A percentile compares a stretch with the other conserved stretches of the same genome.
Conservation (phyloP, 176 grass and related monocot species). For the Oryza nivara region DNA sequence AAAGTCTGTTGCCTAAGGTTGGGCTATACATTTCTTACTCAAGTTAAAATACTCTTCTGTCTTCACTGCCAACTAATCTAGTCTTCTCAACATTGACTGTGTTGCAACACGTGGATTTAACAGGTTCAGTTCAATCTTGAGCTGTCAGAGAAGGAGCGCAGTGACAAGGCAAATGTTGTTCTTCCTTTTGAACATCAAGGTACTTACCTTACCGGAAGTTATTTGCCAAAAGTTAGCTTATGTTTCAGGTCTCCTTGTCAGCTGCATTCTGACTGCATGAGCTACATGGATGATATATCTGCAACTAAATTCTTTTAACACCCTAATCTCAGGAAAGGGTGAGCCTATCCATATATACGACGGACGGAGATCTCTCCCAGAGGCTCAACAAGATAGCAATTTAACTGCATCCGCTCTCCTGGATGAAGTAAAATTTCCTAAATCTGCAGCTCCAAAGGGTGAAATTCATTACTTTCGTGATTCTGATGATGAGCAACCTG, state of each 20-base stretch:
- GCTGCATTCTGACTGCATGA: slow-evolving; percentile 18
- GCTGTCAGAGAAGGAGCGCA: slow-evolving; percentile 81
- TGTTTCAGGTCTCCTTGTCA: background rate
- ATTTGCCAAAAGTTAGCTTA: too few species aligned
- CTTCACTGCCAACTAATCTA: background rate
- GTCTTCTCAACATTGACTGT: background rate
- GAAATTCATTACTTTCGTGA: slow-evolving; percentile 95
- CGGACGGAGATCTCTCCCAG: slow-evolving; percentile 65
- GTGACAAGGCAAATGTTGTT: slow-evolving; percentile 83
- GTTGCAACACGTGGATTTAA: slow-evolving; percentile 40
- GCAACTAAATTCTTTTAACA: slow-evolving; percentile 11
- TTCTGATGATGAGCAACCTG: slow-evolving; percentile 89
- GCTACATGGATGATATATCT: slow-evolving; percentile 21
- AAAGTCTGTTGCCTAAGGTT: slow-evolving; percentile 90
- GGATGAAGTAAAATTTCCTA: slow-evolving; percentile 39
- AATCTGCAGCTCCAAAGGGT: slow-evolving; percentile 55
- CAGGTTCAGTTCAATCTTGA: slow-evolving; percentile 96
- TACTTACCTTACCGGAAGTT: slow-evolving; percentile 22
- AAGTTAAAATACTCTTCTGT: background rate
- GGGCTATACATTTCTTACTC: slow-evolving; percentile 17
- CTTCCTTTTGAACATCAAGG: slow-evolving; percentile 99
- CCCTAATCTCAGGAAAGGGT: slow-evolving; percentile 63
- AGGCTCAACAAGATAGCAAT: slow-evolving; percentile 35
- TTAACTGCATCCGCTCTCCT: slow-evolving; percentile 34
- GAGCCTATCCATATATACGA: slow-evolving; percentile 80